Percentiles rank a stretch among this genome's conserved stretches.
Conservation (phyloP, 2,329 filamentous ascomycete species). For the Hortaea werneckii region DNA sequence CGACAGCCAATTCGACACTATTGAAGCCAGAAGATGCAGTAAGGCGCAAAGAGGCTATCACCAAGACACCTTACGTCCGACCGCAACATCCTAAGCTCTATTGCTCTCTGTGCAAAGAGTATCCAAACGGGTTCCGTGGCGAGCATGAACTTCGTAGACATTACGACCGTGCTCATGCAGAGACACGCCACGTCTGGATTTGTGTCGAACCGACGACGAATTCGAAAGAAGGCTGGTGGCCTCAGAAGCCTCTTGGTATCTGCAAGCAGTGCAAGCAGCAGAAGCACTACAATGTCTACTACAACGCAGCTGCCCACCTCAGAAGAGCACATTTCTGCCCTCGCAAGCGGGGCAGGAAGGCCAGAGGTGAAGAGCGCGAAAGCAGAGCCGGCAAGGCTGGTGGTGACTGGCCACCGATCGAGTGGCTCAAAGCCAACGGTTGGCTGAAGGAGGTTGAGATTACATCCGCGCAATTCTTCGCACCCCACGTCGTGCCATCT, state of each 20-base stretch:
- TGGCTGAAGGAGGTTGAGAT: constrained; percentile 51
- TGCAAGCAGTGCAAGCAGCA: constrained; percentile 72
- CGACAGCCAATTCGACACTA: neutral
- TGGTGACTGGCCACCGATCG: constrained; percentile 52
- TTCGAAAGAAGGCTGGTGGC: constrained; percentile 16
- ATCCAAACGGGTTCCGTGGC: constrained; percentile 71
- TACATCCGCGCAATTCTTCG: neutral
- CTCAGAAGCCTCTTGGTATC: constrained; percentile 56
- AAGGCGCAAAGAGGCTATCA: constrained; percentile 20
- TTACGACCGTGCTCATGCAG: constrained; percentile 55
- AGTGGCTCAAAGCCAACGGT: constrained; percentile 42
- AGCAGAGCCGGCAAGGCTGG: constrained; percentile 50
- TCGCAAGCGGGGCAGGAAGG: constrained; percentile 46
- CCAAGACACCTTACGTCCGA: constrained; percentile 49
- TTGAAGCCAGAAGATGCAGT: constrained; percentile 19
- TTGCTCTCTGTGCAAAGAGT: constrained; percentile 60
- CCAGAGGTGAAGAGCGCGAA: constrained; percentile 47
- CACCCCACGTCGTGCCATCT: neutral
- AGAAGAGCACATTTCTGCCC: constrained; percentile 79
- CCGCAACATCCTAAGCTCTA: constrained; percentile 62
- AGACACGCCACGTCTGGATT: constrained; percentile 50
- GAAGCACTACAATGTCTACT: constrained; percentile 83
- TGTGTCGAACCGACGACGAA: constrained; percentile 45
- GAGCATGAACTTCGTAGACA: constrained; percentile 59
- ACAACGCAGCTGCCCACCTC: constrained; percentile 88